These are phyloP conservation scores for Cadophora sp. DNA, from an alignment of 2,329 filamentous ascomycete genomes.

Conservation along the genomic window DNA sequence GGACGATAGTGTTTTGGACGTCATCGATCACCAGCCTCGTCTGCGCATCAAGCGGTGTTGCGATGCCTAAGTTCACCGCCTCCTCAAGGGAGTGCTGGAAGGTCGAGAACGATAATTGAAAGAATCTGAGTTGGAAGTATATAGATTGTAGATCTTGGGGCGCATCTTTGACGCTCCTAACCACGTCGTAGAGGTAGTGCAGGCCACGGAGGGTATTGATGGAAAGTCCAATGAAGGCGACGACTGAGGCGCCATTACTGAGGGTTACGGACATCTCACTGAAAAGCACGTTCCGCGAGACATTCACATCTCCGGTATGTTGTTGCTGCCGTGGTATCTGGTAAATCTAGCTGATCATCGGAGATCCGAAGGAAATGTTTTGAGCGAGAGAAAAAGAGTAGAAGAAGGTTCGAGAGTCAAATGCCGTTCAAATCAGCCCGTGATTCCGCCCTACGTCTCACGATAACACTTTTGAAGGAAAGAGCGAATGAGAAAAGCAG, in stretches of 20 bases:
- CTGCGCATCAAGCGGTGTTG: neutral
- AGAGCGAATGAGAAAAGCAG: no score
- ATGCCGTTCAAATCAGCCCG: no score
- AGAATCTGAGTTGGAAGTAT: neutral
- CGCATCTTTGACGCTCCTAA: neutral
- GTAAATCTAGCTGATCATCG: neutral
- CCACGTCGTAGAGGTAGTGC: neutral
- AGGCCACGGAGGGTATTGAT: neutral
- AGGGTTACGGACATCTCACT: neutral
- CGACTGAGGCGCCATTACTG: neutral
- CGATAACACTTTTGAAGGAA: no score
- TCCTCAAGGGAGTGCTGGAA: neutral
- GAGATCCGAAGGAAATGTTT: neutral
- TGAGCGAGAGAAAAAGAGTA: no score
- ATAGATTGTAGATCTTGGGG: neutral
- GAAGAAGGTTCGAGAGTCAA: no score
- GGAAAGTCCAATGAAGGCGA: neutral
- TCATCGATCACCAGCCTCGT: neutral
- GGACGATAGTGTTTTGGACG: neutral
- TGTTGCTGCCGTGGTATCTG: neutral
- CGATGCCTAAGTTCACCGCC: neutral
- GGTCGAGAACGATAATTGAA: neutral
- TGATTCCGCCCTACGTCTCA: no score
- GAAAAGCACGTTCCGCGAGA: neutral
- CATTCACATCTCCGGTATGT: neutral